These are phyloP conservation scores for Balansia obtecta DNA, from an alignment of 2,329 filamentous ascomycete genomes.

Conservation along the genomic window DNA sequence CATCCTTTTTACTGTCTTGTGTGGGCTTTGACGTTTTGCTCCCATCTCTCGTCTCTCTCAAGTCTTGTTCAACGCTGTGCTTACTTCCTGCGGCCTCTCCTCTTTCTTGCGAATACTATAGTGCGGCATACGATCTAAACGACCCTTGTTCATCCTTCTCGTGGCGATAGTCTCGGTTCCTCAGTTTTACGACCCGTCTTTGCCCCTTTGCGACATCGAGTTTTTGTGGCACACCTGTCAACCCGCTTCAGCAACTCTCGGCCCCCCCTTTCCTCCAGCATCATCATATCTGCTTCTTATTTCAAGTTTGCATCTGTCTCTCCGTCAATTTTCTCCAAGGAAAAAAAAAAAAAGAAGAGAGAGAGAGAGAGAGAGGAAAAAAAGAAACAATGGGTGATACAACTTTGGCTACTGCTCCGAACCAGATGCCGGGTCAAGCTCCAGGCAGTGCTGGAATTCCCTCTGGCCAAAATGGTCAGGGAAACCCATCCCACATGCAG, in stretches of 20 bases:
- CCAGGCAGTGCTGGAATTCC: slow-evolving; percentile 46
- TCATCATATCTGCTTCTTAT: slow-evolving; percentile 3
- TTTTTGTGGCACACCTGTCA: background rate
- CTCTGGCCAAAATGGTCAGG: slow-evolving; percentile 53
- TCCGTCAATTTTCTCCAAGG: background rate
- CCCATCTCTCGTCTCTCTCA: slow-evolving; percentile 2
- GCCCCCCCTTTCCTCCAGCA: background rate
- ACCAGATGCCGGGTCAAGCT: slow-evolving; percentile 57
- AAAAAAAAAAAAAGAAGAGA: too few relatives aligned
- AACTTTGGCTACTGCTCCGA: slow-evolving; percentile 46
- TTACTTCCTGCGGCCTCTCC: background rate
- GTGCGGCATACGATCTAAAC: background rate
- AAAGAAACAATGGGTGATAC: slow-evolving; percentile 60
- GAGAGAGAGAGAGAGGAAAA: too few relatives aligned
- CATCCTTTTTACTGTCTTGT: slow-evolving; percentile 3
- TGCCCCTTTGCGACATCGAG: background rate
- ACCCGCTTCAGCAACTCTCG: background rate
- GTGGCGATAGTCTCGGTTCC: background rate
- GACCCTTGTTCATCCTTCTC: background rate
- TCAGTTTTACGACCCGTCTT: background rate
- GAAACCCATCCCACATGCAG: slow-evolving; percentile 66
- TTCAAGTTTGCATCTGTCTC: background rate
- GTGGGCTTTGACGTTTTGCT: slow-evolving; percentile 3
- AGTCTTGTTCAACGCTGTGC: background rate
- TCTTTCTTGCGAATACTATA: slow-evolving; percentile 1